Percentiles rank a stretch among this genome's conserved stretches.
Evolutionary conservation across 768 basidiomycete species (phyloP).

Genomic region (Trametes maxima): DNA sequence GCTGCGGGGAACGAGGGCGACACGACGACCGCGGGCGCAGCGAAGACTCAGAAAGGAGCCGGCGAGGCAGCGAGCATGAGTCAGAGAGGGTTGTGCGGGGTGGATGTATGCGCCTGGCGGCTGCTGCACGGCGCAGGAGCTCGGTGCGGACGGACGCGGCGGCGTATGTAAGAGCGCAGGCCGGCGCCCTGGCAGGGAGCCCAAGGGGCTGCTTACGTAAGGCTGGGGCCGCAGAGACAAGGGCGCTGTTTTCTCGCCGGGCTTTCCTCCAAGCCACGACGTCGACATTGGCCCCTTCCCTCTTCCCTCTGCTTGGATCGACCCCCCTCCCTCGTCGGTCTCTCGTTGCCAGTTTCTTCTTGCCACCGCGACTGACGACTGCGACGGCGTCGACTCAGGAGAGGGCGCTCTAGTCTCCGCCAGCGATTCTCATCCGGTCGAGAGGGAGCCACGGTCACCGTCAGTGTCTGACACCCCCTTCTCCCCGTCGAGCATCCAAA

Average conservation of each 20-base stretch:
- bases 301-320: constrained; percentile 39
- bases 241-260: constrained; percentile 23
- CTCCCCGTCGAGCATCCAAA: constrained; percentile 42
- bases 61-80: constrained; percentile 1
- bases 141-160: neutral
- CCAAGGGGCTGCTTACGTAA: constrained; percentile 27
- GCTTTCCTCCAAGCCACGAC: constrained; percentile 33
- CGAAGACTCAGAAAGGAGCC: neutral
- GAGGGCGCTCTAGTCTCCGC: constrained; percentile 32
- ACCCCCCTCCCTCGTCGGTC: constrained; percentile 46
- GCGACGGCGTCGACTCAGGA: constrained; percentile 42
- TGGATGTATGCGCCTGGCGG: constrained; percentile 1
- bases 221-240: constrained; percentile 17
- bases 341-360: constrained; percentile 39
- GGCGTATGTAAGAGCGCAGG: constrained; percentile 8
- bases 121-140: neutral
- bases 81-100: neutral
- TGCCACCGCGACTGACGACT: constrained; percentile 44
- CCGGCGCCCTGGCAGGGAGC: neutral
- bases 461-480: constrained; percentile 26
- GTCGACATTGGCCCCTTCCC: constrained; percentile 36
- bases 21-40: neutral
- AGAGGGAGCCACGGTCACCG: constrained; percentile 29
- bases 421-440: constrained; percentile 32
- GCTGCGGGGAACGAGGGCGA: constrained; percentile 4